Conservation (phyloP, 352 stramenopile species). For the Pilasporangium apinafurcum region DNA sequence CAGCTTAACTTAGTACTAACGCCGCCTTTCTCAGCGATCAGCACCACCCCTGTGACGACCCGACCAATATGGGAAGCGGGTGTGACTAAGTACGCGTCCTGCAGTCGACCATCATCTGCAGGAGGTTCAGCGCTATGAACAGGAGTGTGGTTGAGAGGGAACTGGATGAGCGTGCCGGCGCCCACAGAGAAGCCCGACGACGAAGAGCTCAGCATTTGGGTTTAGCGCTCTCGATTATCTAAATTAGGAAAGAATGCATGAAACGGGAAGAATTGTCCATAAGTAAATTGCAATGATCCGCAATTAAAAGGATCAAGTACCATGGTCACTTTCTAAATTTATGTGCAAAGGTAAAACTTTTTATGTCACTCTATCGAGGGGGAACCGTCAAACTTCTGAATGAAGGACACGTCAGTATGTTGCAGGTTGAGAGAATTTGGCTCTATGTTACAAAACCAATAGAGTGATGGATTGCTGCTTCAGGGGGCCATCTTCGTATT, state of each 20-base stretch:
- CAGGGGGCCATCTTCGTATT: slow-evolving; percentile 2
- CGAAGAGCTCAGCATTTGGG: too few relatives aligned
- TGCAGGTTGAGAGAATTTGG: slow-evolving; percentile 21
- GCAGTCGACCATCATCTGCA: slow-evolving; percentile 2
- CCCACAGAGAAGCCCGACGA: slow-evolving; percentile 9
- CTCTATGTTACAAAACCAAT: not conserved
- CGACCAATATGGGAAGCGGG: slow-evolving; percentile 73
- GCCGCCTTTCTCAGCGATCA: slow-evolving; percentile 40
- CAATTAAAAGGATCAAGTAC: not conserved
- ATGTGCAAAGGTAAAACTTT: not conserved
- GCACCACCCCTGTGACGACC: slow-evolving; percentile 78
- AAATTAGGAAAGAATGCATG: too few relatives aligned
- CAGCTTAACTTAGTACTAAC: slow-evolving; percentile 13
- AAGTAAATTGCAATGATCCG: too few relatives aligned
- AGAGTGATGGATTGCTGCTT: slow-evolving; percentile 14
- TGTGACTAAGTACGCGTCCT: slow-evolving; percentile 64
- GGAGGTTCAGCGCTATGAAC: not conserved
- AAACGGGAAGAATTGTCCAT: too few relatives aligned
- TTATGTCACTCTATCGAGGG: too few relatives aligned
- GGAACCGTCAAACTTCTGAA: slow-evolving; percentile 1
- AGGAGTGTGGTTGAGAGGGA: slow-evolving; percentile 22
- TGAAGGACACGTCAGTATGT: slow-evolving; percentile 34
- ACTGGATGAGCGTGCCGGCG: slow-evolving; percentile 38
- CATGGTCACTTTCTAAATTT: not conserved
- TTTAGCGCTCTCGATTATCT: too few relatives aligned